Conservation (phyloP, 495 filamentous ascomycete genomes). For the Clavariopsis aquatica region DNA sequence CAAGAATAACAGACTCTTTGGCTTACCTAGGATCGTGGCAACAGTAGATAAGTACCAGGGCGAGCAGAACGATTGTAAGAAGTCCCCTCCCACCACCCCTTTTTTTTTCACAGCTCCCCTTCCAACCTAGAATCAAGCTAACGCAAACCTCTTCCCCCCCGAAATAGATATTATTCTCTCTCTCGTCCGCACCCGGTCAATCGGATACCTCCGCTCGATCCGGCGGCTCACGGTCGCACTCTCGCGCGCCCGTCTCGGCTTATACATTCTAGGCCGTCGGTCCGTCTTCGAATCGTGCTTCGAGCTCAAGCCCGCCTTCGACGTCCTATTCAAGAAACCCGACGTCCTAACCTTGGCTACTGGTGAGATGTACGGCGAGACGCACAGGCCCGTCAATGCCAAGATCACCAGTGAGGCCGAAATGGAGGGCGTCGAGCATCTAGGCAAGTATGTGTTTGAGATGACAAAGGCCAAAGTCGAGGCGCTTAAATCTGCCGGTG, state of each 20-base stretch:
- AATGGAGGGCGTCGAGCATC: conserved; percentile 91
- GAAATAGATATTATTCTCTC: conserved; percentile 96
- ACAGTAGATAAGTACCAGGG: conserved; percentile 99
- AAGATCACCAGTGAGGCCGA: conserved; percentile 56
- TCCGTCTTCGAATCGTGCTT: conserved; percentile 86
- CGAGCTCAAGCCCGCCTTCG: conserved; percentile 85
- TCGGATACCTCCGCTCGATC: conserved; percentile 93
- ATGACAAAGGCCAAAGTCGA: conserved; percentile 87
- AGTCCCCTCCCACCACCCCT: conserved; percentile 1
- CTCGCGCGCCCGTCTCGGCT: conserved; percentile 84
- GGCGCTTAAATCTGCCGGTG: conserved; percentile 54
- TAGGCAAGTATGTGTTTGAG: conserved; percentile 96
- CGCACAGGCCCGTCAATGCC: conserved; percentile 54
- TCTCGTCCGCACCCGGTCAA: conserved; percentile 79
- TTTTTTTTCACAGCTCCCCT: background rate
- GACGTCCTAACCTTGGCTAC: conserved; percentile 78
- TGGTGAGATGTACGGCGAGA: conserved; percentile 81
- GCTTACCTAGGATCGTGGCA: conserved; percentile 83
- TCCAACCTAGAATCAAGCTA: background rate
- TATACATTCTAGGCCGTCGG: conserved; percentile 90
- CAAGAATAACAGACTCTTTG: conserved; percentile 79
- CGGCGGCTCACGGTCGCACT: conserved; percentile 95
- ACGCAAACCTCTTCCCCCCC: conserved; percentile 13
- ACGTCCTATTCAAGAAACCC: conserved; percentile 64
- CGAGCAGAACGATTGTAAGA: conserved; percentile 97